Percentiles rank a stretch among this genome's conserved stretches.
Conservation (phyloP, 352 stramenopile species). For the Halophytophthora batemanensis region DNA sequence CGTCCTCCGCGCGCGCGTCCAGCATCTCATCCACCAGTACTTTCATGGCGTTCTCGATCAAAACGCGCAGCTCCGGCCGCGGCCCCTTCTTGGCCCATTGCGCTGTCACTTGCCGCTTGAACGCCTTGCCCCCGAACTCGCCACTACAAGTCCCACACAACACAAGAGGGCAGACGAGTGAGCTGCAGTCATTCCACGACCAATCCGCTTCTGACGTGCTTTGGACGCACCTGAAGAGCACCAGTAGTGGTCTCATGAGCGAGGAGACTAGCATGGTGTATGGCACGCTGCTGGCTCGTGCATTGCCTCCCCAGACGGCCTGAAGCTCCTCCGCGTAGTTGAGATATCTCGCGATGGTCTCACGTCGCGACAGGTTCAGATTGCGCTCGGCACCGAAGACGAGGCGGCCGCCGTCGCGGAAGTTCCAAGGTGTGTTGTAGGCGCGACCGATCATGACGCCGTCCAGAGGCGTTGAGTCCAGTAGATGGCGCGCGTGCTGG, state of each 20-base stretch:
- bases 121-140: slow-evolving; percentile 73
- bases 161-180: slow-evolving; percentile 2
- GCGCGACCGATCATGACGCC: slow-evolving; percentile 91
- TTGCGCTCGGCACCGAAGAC: slow-evolving; percentile 75
- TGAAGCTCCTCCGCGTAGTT: slow-evolving; percentile 85
- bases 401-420: slow-evolving; percentile 79
- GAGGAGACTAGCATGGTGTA: slow-evolving; percentile 81
- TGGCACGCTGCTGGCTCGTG: slow-evolving; percentile 36
- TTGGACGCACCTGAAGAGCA: slow-evolving; percentile 68
- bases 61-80: slow-evolving; percentile 60
- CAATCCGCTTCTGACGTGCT: neutral
- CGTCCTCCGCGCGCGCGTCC: slow-evolving; percentile 64
- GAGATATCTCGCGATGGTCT: slow-evolving; percentile 83
- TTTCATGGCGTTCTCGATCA: slow-evolving; percentile 71
- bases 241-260: slow-evolving; percentile 76
- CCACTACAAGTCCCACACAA: slow-evolving; percentile 34
- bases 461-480: slow-evolving; percentile 76
- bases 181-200: neutral
- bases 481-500: slow-evolving; percentile 85
- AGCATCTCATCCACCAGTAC: slow-evolving; percentile 70
- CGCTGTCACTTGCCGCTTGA: slow-evolving; percentile 73
- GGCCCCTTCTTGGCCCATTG: slow-evolving; percentile 65
- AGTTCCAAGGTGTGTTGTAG: slow-evolving; percentile 89
- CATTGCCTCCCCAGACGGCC: slow-evolving; percentile 55
- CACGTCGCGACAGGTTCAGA: slow-evolving; percentile 79